Evolutionary conservation across 2,329 filamentous ascomycete species (phyloP), one percentile per base, ranked within the genome.

Genomic region (Colletotrichum shisoi): DNA sequence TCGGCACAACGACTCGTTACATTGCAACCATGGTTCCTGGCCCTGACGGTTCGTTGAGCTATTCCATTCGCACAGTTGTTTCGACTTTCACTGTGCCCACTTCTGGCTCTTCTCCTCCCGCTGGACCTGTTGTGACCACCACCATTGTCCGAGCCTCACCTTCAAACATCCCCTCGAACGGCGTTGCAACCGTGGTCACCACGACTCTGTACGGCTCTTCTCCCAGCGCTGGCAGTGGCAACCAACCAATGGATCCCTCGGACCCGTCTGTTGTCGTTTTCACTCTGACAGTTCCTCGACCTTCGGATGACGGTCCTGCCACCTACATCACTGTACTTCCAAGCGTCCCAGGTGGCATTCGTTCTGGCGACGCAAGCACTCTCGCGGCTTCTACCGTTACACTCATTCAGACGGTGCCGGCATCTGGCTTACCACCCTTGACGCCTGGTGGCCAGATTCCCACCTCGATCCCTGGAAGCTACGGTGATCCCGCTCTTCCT

Each of bases 1-100:
- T 67, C 21, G 42, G 64, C 48, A 64, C 54, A 11, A 49, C 57
- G n/a, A 49, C 62, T 42, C 57, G 45, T 17, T 51, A 59, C 37
- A 11, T 67, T 49, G 54, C 64, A 42, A 67, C 64, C 40, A 48
- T 67, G 53, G 64, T 67, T 4, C 61, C 73, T 45, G 77, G 77
- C 3, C 44, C 73, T n/a, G 71, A 79, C 67, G 77, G 76, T 6
- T 67, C 72, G 44, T 73, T 75, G 12, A 79, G 77, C 11, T 64
- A 67, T 54, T 67, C 64, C 11, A 39, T 67, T 15, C 40, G 54
- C 15, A 71, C 77, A 12, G 66, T 79, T 21, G 74, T 79, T 45
- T 78, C 77, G 9, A 76, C 74, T 17, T 73, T 76, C 72, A 71
- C 78, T 21, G 66, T 74, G 15, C 71, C 60, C 13, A 39, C 56